Conservation (phyloP, 1,284 basidiomycete species). For the Sanghuangporus baumii region DNA sequence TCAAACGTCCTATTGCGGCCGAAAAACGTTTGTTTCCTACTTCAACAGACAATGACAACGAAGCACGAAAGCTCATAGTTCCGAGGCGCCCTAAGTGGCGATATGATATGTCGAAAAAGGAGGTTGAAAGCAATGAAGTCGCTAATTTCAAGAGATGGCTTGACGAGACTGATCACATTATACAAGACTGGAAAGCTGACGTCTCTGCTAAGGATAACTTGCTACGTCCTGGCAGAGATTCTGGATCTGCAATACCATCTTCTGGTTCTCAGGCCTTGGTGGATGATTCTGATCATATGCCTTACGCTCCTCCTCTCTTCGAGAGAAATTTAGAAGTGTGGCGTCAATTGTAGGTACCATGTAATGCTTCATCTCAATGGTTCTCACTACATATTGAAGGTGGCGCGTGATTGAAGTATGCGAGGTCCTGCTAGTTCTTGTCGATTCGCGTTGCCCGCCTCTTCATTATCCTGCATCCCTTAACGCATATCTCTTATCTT, state of each 20-base stretch:
- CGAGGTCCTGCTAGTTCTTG: slow-evolving; percentile 76
- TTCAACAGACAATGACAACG: slow-evolving; percentile 21
- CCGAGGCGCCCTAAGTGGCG: slow-evolving; percentile 72
- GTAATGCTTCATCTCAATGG: slow-evolving; percentile 11
- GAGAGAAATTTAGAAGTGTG: slow-evolving; percentile 91
- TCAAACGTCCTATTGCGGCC: slow-evolving; percentile 55
- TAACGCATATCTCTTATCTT: slow-evolving; percentile 35
- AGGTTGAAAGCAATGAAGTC: slow-evolving; percentile 85
- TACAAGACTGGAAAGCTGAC: slow-evolving; percentile 47
- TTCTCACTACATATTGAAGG: slow-evolving; percentile 32
- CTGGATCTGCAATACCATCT: slow-evolving; percentile 19
- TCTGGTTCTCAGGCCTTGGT: slow-evolving; percentile 22
- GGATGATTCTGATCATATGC: slow-evolving; percentile 34
- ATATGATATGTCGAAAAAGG: slow-evolving; percentile 76
- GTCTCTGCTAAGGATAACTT: slow-evolving; percentile 15
- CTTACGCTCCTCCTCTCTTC: slow-evolving; percentile 68
- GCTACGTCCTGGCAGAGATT: slow-evolving; percentile 6
- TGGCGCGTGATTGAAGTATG: slow-evolving; percentile 88
- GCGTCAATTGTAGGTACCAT: slow-evolving; percentile 68
- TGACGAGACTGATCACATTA: slow-evolving; percentile 47
- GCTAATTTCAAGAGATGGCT: slow-evolving; percentile 76
- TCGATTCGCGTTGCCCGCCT: slow-evolving; percentile 82
- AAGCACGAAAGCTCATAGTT: slow-evolving; percentile 16
- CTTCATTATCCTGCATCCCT: slow-evolving; percentile 48
- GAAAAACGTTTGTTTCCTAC: slow-evolving; percentile 39